Evolutionary conservation across 139 green algal species (phyloP).

Genomic region (Chlorella sp.): DNA sequence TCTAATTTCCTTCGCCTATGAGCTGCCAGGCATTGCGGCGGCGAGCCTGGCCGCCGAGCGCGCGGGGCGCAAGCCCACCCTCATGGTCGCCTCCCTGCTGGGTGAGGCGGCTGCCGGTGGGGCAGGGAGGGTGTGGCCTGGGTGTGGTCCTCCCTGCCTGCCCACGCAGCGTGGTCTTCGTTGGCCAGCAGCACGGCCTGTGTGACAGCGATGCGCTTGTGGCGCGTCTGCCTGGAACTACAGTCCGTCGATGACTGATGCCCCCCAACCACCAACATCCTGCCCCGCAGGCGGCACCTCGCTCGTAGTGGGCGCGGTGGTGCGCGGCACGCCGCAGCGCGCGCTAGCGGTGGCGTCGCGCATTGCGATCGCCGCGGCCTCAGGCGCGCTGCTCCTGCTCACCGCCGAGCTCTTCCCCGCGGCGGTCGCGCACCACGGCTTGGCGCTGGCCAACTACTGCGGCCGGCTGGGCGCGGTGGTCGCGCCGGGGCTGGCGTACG

Average conservation of each 20-base stretch:
- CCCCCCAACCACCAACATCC: neutral
- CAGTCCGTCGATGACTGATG: neutral
- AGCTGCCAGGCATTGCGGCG: slow-evolving; percentile 34
- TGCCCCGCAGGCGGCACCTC: slow-evolving; percentile 14
- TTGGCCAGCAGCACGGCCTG: neutral
- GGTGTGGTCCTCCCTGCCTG: neutral
- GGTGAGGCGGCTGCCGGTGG: slow-evolving; percentile 12
- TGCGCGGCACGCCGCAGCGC: neutral
- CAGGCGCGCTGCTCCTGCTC: slow-evolving; percentile 14
- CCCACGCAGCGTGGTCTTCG: neutral
- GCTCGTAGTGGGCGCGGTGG: slow-evolving; percentile 18
- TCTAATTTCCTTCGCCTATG: slow-evolving; percentile 36
- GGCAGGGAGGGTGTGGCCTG: neutral
- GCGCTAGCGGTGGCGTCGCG: slow-evolving; percentile 33
- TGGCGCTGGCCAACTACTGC: slow-evolving; percentile 4
- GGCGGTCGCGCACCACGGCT: slow-evolving; percentile 29
- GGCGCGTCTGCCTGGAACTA: neutral
- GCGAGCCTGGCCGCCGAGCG: slow-evolving; percentile 32
- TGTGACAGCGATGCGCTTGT: neutral
- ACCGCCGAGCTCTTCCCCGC: slow-evolving; percentile 31
- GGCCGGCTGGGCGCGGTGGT: neutral
- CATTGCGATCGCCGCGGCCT: slow-evolving; percentile 35
- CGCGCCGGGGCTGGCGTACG: slow-evolving; percentile 25
- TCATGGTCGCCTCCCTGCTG: slow-evolving; percentile 25
- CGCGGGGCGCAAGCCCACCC: slow-evolving; percentile 40